phyloP scores from a whole-genome alignment of 2,329 filamentous ascomycete species.

The Exophiala dermatitidis region DNA sequence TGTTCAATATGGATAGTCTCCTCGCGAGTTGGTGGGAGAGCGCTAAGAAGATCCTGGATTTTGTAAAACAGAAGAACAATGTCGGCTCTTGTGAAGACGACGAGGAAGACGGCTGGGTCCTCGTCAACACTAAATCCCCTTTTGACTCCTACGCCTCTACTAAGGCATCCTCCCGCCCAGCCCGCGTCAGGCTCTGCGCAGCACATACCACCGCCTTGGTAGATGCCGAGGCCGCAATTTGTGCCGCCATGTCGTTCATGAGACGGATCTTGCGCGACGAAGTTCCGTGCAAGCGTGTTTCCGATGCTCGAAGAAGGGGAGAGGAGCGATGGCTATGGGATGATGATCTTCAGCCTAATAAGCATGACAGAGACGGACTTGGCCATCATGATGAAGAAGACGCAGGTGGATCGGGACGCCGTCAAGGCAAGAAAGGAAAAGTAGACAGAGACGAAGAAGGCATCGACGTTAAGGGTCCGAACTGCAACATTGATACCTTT shows the following conservation, averaged over 20 bases:
- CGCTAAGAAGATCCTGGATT: conserved; percentile 10
- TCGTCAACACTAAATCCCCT: background rate
- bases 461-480: background rate
- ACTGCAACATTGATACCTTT: background rate
- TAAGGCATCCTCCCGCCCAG: background rate
- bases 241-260: conserved; percentile 19
- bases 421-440: background rate
- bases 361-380: background rate
- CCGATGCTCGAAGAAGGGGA: conserved; percentile 4
- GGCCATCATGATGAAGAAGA: too few relatives aligned
- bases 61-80: conserved; percentile 12
- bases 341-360: background rate
- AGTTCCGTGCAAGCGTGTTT: conserved; percentile 7
- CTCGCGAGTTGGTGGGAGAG: conserved; percentile 15
- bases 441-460: background rate
- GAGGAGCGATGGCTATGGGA: conserved; percentile 23
- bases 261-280: conserved; percentile 13
- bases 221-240: conserved; percentile 20
- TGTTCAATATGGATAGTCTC: conserved; percentile 19
- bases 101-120: background rate
- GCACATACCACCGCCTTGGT: conserved; percentile 19
- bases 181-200: conserved; percentile 17
- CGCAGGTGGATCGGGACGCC: background rate
- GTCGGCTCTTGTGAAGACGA: background rate
- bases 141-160: too few relatives aligned